Evolutionary conservation across 495 filamentous ascomycete genomes (phyloP), one percentile per base, ranked within the genome.

Genomic region (Podospora bellae-mahoneyi): DNA sequence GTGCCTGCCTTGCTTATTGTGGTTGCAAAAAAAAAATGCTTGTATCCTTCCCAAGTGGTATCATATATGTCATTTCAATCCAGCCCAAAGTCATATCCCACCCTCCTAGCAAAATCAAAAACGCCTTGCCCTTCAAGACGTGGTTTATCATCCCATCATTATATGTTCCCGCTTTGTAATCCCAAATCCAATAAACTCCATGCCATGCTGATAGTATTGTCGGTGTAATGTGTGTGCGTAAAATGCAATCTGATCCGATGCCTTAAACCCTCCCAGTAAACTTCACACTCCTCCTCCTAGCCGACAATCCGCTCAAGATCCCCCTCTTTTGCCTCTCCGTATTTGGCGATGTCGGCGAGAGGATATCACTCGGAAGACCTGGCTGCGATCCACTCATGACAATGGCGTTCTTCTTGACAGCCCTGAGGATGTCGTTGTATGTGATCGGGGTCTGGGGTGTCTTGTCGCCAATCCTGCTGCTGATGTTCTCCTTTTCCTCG

Each of bases 231-330:
- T 48, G 39, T 48, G 39, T 48, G 15, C 15, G 15, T 13, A 13
- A 48, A 48, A 48, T 48, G 39, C 39, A 48, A 48, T 48, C 39
- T 48, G 39, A 39, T 23, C 23, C 1, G 1, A 2, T 48, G 13
- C 10, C 39, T 48, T 48, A 48, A 3, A 19, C 18, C 60, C 23
- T 76, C 26, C 71, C 76, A 10, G 68, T 73, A 48, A 78, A 44
- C 69, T 76, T 80, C 65, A 82, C 72, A 65, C 75, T 82, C 69
- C 76, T 74, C 67, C 80, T 76, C 68, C 79, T 73, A 53, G 77
- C 79, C 10, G 75, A 73, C 23, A 83, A 68, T 4, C 79, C 77
- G 66, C 80, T 80, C 30, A 83, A 67, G 58, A 83, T 70, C 13
- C 81, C 77, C 71, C 73, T 77, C 71, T 76, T 81, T 2, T 64